Percentiles rank a stretch among this genome's conserved stretches.
Evolutionary conservation across 2,329 filamentous ascomycete species (phyloP).

Genomic region (Pseudogymnoascus sp.): DNA sequence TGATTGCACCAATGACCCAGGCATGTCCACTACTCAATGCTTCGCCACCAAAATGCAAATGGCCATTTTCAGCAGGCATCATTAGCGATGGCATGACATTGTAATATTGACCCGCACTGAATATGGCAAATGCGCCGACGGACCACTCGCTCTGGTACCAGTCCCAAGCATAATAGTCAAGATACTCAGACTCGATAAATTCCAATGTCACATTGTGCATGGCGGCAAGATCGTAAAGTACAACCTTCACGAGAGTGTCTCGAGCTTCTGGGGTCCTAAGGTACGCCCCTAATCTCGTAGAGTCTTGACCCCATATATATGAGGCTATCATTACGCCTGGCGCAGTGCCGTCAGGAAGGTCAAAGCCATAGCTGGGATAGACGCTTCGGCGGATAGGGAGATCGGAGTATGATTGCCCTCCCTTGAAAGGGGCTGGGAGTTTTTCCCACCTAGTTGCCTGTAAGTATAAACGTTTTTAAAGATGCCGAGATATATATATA

Average conservation of each 20-base stretch:
- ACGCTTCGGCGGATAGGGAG: constrained; percentile 25
- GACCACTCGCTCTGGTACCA: constrained; percentile 32
- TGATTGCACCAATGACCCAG: constrained; percentile 34
- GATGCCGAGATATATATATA: constrained; percentile 24
- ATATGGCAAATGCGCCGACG: constrained; percentile 35
- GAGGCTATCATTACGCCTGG: constrained; percentile 31
- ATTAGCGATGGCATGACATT: constrained; percentile 30
- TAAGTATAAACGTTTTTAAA: neutral
- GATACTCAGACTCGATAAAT: constrained; percentile 12
- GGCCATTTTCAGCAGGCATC: constrained; percentile 22
- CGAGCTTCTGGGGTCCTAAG: constrained; percentile 17
- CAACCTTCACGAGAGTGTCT: constrained; percentile 19
- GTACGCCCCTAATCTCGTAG: constrained; percentile 26
- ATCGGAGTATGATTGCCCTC: constrained; percentile 26
- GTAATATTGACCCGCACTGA: constrained; percentile 35
- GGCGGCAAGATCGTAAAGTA: constrained; percentile 22
- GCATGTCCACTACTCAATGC: constrained; percentile 33
- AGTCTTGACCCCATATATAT: constrained; percentile 34
- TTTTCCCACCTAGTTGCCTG: neutral
- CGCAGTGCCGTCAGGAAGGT: constrained; percentile 20
- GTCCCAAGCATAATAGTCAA: constrained; percentile 30
- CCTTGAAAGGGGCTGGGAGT: constrained; percentile 12
- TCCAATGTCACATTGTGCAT: constrained; percentile 17
- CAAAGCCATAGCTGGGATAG: constrained; percentile 28
- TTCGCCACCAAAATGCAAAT: constrained; percentile 33